Evolutionary conservation across 306 rosid genomes (phyloP), one percentile per base, ranked within the genome.

Genomic region (Cajanus cajan): DNA sequence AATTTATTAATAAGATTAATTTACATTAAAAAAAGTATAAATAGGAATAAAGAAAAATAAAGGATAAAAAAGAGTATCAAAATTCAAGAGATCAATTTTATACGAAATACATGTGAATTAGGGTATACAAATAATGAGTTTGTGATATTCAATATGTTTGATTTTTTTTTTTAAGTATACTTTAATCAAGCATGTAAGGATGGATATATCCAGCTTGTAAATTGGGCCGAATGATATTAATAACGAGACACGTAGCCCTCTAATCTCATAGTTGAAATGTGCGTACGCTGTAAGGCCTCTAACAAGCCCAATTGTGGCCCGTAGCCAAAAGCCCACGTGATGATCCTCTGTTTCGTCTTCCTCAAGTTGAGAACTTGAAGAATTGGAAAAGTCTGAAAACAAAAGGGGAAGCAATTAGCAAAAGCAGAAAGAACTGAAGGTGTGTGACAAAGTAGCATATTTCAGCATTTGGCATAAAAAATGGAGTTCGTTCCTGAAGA

Each of bases 401-500:
- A 28, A 10, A 16, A 58, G 1, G 2, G 2, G 41, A 8, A 28
- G 36, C 51, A 40, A 76, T 25, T 8, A 24, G 33, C 68, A 39
- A 15, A 39, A 34, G 50, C 43, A 19, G 62, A 50, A 40, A 77
- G 9, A 33, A 15, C n/a, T 28, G 8, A 73, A 50, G 18, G 48
- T 45, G 70, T 61, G 25, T 12, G 39, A n/a, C 28, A 57, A 71
- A 74, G 65, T 55, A 51, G 9, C 64, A 79, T 55, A 57, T 64
- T 76, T 13, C 65, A 58, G 21, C 52, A 16, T 10, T 66, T n/a
- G 19, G 8, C 31, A 6, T 44, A 62, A 8, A 16, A 18, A 62
- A 90, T 87, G 97, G 93, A 94, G 64, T 89, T 90, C 85, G 15
- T 89, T 75, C 78, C 83, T 24, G 97, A 87, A 82, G 88, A 88